Conservation (phyloP, 2,329 filamentous ascomycete genomes). For the Microthyrium microscopicum region DNA sequence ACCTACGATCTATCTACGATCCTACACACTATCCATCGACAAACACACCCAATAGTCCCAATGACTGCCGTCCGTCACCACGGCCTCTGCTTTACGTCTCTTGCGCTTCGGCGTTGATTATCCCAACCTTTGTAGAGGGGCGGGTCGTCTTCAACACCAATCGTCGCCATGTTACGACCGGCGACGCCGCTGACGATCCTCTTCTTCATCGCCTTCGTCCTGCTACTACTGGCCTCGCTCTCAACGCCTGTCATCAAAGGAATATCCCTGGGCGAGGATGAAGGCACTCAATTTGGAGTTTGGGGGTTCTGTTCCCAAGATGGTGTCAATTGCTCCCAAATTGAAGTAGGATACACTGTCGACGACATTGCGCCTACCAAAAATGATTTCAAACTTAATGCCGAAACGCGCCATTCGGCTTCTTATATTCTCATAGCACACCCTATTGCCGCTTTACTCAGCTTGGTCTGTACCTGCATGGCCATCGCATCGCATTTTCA, state of each 20-base stretch:
- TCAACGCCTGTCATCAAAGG: constrained; percentile 76
- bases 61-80: neutral
- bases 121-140: neutral
- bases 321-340: constrained; percentile 44
- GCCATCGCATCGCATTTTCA: constrained; percentile 73
- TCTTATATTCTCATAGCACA: constrained; percentile 85
- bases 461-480: constrained; percentile 68
- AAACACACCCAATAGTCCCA: neutral
- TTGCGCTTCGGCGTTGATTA: neutral
- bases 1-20: too few species aligned
- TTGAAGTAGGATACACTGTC: constrained; percentile 59
- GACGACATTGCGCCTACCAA: constrained; percentile 7
- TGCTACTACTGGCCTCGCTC: constrained; percentile 75
- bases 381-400: constrained; percentile 44
- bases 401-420: constrained; percentile 50
- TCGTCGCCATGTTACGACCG: constrained; percentile 61
- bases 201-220: constrained; percentile 67
- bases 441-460: constrained; percentile 74
- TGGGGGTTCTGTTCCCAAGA: constrained; percentile 67
- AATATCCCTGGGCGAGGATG: constrained; percentile 67
- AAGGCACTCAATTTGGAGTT: constrained; percentile 71
- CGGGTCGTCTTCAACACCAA: neutral
- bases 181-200: constrained; percentile 81
- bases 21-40: neutral
- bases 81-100: neutral